Evolutionary conservation across 2,329 filamentous ascomycete genomes (phyloP), one percentile per base, ranked within the genome.

Genomic region (Fusarium chuoi): DNA sequence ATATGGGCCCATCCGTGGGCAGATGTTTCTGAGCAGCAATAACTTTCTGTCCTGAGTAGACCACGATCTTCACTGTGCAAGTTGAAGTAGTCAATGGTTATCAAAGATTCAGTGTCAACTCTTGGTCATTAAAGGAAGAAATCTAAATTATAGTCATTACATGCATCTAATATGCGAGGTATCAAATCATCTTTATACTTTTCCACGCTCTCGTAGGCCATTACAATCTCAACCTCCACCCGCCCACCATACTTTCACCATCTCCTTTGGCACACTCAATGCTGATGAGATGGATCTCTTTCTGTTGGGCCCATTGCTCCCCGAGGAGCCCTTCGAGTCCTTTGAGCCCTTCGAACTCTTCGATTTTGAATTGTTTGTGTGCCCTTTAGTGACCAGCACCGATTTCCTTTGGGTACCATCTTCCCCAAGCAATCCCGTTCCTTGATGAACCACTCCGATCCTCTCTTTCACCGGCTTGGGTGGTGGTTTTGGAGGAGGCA

Each of bases 231-330:
- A 72, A 45, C 57, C 38, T 20, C 73, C 52, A n/a, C 73, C 52
- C 22, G 74, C 66, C 76, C 76, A 78, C 76, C 76, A 78, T 39
- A 78, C 76, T 62, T 78, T 78, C 36, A 77, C 76, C 59, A 77
- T 58, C 74, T 77, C 75, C 36, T 73, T 78, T 1, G 65, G 69
- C 17, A 73, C 74, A 33, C 68, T 77, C 64, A 74, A 65, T 18
- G 64, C 57, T 8, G 72, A 70, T 17, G 67, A 67, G 48, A 73
- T 48, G 11, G 72, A 75, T 30, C 51, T 75, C 33, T 75, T 75
- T 44, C 68, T 69, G 33, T 52, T 78, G 17, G 55, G 59, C n/a
- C 60, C 64, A 30, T 66, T 66, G 6, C 36, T 52, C 18, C 63
- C 61, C 18, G 33, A 33, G 42, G 65, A 68, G 18, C 44, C 30